phyloP scores from a whole-genome alignment of 331 rosid species.

The Telfairia occidentalis region DNA sequence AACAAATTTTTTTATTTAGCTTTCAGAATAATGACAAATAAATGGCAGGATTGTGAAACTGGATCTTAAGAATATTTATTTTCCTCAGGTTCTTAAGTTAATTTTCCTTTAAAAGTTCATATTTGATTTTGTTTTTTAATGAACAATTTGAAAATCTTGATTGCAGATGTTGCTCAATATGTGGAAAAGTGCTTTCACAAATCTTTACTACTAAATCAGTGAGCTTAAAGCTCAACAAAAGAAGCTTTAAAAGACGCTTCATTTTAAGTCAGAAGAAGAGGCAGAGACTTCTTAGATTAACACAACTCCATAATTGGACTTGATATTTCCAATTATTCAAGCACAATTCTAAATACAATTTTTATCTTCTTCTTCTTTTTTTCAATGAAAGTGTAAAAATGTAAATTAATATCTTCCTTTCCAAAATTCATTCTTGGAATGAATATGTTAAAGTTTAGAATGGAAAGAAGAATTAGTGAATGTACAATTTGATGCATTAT shows the following conservation, averaged over 20 bases:
- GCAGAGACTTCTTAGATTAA: neutral
- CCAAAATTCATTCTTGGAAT: too few relatives aligned
- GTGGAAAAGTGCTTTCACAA: slow-evolving; percentile 4
- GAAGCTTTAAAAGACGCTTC: neutral
- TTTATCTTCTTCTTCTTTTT: neutral
- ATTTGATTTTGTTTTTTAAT: neutral
- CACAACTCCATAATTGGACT: neutral
- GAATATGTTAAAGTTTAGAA: too few relatives aligned
- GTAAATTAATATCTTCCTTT: too few relatives aligned
- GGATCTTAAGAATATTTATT: neutral
- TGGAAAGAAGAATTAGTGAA: too few relatives aligned
- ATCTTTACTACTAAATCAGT: neutral
- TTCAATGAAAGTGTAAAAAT: neutral
- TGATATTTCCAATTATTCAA: neutral
- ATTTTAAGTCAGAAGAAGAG: neutral
- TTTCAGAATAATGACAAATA: too few relatives aligned
- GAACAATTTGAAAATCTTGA: neutral
- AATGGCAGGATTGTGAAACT: too few relatives aligned
- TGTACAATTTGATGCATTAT: too few relatives aligned
- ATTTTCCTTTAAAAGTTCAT: neutral
- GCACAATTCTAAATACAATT: neutral
- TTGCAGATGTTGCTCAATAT: slow-evolving; percentile 5
- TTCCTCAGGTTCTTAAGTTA: neutral
- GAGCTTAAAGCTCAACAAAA: neutral
- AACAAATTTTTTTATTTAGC: too few relatives aligned